These are phyloP conservation scores for Podaxis sp. DNA, from an alignment of 768 basidiomycete genomes.

Conservation along the genomic window DNA sequence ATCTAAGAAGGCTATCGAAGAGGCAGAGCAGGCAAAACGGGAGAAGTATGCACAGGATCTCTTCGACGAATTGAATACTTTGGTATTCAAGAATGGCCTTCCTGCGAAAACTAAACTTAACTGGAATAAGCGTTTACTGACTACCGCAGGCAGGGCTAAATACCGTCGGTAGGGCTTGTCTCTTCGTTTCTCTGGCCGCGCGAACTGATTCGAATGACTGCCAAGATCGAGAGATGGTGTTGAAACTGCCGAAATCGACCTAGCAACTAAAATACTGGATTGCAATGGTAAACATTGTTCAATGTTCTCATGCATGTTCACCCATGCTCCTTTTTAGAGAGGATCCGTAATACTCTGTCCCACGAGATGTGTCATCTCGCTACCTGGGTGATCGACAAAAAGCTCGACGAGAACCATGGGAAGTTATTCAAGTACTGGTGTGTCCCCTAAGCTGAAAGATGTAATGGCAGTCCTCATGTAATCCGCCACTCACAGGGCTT, in stretches of 20 bases:
- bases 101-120: conserved; percentile 54
- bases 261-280: conserved; percentile 82
- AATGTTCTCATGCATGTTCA: not conserved
- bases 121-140: conserved; percentile 66
- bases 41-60: conserved; percentile 54
- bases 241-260: conserved; percentile 64
- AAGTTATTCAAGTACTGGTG: conserved; percentile 71
- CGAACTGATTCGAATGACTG: not conserved
- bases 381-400: conserved; percentile 75
- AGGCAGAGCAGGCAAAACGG: conserved; percentile 42
- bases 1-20: conserved; percentile 39
- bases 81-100: conserved; percentile 53
- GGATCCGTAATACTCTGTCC: conserved; percentile 77
- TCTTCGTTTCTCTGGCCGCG: not conserved
- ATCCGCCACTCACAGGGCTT: conserved; percentile 47
- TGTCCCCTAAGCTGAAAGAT: conserved; percentile 15
- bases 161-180: conserved; percentile 49
- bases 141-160: conserved; percentile 70
- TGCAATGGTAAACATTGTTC: conserved; percentile 55
- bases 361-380: conserved; percentile 95
- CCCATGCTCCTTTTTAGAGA: conserved; percentile 41
- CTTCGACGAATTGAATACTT: conserved; percentile 58
- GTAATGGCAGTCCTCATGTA: not conserved
- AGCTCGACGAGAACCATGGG: conserved; percentile 74
- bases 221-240: conserved; percentile 54